phyloP scores from a whole-genome alignment of 1,284 basidiomycete species.

The Ustilago vetiveriae region DNA sequence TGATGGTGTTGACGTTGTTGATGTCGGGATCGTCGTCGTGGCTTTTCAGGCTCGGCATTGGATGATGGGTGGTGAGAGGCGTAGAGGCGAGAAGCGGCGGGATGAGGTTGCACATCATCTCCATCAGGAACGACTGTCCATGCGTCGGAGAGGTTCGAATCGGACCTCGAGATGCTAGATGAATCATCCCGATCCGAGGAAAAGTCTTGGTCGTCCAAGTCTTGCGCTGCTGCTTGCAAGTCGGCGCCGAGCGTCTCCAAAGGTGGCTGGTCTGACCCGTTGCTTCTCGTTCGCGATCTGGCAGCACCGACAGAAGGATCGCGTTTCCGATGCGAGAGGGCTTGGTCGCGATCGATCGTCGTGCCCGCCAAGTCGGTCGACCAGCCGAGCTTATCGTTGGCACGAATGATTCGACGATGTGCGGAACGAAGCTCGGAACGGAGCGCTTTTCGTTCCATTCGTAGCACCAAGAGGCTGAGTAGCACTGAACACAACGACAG shows the following conservation, averaged over 20 bases:
- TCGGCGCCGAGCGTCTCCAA: slow-evolving; percentile 21
- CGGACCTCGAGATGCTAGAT: background rate
- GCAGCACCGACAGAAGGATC: slow-evolving; percentile 10
- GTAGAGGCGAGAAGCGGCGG: slow-evolving; percentile 1
- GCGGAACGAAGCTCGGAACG: slow-evolving; percentile 28
- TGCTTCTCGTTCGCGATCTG: background rate
- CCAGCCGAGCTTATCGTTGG: slow-evolving; percentile 46
- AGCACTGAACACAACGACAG: slow-evolving; percentile 45
- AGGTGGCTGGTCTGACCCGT: background rate
- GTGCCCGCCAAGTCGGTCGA: slow-evolving; percentile 23
- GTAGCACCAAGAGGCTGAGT: slow-evolving; percentile 22
- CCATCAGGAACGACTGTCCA: slow-evolving; percentile 26
- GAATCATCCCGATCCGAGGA: background rate
- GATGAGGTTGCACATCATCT: slow-evolving; percentile 8
- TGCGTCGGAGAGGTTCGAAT: slow-evolving; percentile 10
- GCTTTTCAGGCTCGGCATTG: background rate
- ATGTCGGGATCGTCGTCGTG: background rate
- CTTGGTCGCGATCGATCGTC: slow-evolving; percentile 18
- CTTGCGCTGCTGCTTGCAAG: slow-evolving; percentile 16
- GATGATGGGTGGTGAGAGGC: background rate
- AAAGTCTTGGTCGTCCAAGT: slow-evolving; percentile 21
- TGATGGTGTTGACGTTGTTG: background rate
- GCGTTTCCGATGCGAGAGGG: slow-evolving; percentile 21
- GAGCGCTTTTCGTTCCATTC: slow-evolving; percentile 16
- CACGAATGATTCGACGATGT: slow-evolving; percentile 37